Conservation (phyloP, 257 asterid species). For the Salvia hispanica region DNA sequence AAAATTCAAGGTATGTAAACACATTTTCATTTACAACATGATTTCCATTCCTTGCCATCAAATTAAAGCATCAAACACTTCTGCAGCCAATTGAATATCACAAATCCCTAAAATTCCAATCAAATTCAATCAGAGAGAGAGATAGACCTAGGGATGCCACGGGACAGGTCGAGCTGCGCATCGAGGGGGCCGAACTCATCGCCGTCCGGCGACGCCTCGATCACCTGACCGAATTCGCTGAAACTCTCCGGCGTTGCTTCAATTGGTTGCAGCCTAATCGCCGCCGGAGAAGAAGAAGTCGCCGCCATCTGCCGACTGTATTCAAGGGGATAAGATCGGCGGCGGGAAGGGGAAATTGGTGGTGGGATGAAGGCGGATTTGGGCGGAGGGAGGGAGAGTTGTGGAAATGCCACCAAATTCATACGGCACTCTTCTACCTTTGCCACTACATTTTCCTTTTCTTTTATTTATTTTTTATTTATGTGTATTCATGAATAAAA, state of each 20-base stretch:
- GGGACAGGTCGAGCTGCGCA: conserved; percentile 83
- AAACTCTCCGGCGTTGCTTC: conserved; percentile 84
- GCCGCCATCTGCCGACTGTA: conserved; percentile 26
- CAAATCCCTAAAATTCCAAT: not conserved
- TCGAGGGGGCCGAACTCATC: conserved; percentile 75
- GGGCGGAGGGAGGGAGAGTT: conserved; percentile 21
- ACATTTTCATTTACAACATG: not conserved
- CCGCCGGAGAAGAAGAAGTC: conserved; percentile 33
- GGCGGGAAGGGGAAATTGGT: not conserved
- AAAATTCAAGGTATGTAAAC: not conserved
- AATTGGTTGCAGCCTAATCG: conserved; percentile 54
- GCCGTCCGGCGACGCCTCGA: conserved; percentile 68
- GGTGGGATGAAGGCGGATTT: conserved; percentile 14
- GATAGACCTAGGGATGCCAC: conserved; percentile 73
- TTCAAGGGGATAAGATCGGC: conserved; percentile 4
- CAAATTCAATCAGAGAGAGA: not conserved
- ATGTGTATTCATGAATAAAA: too few relatives aligned
- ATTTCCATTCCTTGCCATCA: not conserved
- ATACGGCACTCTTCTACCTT: not conserved
- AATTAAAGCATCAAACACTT: not conserved
- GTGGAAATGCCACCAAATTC: conserved; percentile 24
- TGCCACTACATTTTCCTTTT: too few relatives aligned
- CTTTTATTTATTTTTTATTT: too few relatives aligned
- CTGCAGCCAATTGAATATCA: not conserved
- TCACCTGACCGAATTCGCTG: conserved; percentile 77